Evolutionary conservation across 169 alveolate species (phyloP), one percentile per base, ranked within the genome.

Genomic region (Plasmodium vinckei): DNA sequence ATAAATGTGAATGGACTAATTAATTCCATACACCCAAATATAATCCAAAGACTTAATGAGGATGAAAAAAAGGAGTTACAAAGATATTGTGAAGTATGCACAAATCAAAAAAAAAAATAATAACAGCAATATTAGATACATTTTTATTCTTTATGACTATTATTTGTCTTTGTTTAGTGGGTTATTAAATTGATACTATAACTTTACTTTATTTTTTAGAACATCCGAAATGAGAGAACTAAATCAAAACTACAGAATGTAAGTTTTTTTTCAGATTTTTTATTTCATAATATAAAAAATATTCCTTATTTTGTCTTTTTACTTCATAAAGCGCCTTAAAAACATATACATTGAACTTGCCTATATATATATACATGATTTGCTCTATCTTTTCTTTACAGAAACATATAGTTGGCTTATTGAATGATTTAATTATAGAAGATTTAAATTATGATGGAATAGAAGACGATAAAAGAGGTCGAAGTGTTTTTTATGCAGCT

Each of bases 371-470:
- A 33, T 33, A 5, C 42, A 33, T 33, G 6, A 0, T 33, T 54
- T 39, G 6, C 5, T 19, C 27, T 9, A 27, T 39, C 2, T 23
- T 39, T 19, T 57, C 27, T 57, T 72, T 39, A 54, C 49, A 82
- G 90, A 82, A 82, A 65, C 68, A 53, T 57, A 82, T 59, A 42
- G 90, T 82, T 21, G 67, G 90, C 19, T 56, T 82, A 59, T 82
- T 82, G 72, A 82, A 65, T 39, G 90, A 82, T 57, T 61, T 82
- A 67, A 82, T 67, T 67, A 82, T 82, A 33, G 90, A 82, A 82
- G 90, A 82, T 25, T 82, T 82, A 82, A 82, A 82, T 82, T 82
- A 82, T 60, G 90, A 82, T 23, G 90, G 82, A 51, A 23, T 54
- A 17, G 72, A 82, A 49, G 57, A 65, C 21, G 90, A 82, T 9